Conservation (phyloP, 495 filamentous ascomycete species). For the Parmelia sp. region DNA sequence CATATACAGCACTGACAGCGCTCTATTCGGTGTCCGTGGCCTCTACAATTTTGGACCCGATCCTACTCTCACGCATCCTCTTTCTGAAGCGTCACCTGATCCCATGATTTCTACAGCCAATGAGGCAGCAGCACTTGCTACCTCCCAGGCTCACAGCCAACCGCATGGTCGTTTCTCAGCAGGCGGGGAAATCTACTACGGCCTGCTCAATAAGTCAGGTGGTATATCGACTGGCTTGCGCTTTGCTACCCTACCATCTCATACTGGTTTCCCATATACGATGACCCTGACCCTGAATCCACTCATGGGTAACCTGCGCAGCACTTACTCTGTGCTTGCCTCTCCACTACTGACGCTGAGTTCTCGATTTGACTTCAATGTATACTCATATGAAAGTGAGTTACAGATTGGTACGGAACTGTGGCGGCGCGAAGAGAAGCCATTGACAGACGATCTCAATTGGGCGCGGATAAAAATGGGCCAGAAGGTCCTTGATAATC, state of each 20-base stretch:
- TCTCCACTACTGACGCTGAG: slow-evolving; percentile 75
- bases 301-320: slow-evolving; percentile 83
- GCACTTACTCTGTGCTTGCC: slow-evolving; percentile 84
- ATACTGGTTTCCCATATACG: slow-evolving; percentile 82
- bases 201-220: slow-evolving; percentile 80
- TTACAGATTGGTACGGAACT: slow-evolving; percentile 84
- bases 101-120: slow-evolving; percentile 17
- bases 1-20: slow-evolving; percentile 86
- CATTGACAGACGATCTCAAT: slow-evolving; percentile 37
- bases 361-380: slow-evolving; percentile 91
- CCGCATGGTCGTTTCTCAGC: slow-evolving; percentile 65
- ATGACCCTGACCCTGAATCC: slow-evolving; percentile 88
- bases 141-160: slow-evolving; percentile 35
- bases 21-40: slow-evolving; percentile 77
- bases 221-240: slow-evolving; percentile 76
- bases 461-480: slow-evolving; percentile 20
- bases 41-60: slow-evolving; percentile 93
- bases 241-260: slow-evolving; percentile 84
- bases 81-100: slow-evolving; percentile 6
- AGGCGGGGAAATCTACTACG: slow-evolving; percentile 94
- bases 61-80: slow-evolving; percentile 36
- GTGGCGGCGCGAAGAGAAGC: slow-evolving; percentile 59
- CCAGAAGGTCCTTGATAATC: slow-evolving; percentile 2
- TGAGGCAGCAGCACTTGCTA: slow-evolving; percentile 10
- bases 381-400: slow-evolving; percentile 95